Conservation (phyloP, 2,329 filamentous ascomycete genomes). For the Hymenoscyphus fructigenus region DNA sequence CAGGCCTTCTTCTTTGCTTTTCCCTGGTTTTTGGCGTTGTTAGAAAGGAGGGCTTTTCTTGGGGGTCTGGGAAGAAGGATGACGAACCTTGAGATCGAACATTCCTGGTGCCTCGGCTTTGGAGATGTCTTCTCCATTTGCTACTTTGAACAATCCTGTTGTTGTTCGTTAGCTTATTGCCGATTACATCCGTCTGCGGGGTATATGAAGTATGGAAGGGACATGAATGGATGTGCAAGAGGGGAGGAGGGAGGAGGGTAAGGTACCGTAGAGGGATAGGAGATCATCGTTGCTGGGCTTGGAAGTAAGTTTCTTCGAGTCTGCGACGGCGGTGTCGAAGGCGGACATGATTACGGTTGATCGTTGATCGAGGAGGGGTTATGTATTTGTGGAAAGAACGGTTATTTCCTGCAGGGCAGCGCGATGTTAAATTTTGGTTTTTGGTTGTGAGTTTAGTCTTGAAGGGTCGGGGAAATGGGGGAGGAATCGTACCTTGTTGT, state of each 20-base stretch:
- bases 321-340: slow-evolving; percentile 57
- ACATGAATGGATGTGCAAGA: background rate
- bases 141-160: slow-evolving; percentile 59
- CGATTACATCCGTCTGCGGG: background rate
- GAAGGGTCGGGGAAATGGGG: background rate
- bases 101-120: slow-evolving; percentile 60
- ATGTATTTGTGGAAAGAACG: slow-evolving; percentile 7
- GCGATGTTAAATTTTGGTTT: background rate
- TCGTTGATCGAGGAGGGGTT: background rate
- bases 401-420: background rate
- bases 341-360: slow-evolving; percentile 27
- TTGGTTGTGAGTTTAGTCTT: background rate
- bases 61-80: background rate
- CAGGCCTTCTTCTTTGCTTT: slow-evolving; percentile 81
- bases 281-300: slow-evolving; percentile 66
- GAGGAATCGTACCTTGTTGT: background rate
- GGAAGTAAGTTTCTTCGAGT: slow-evolving; percentile 66
- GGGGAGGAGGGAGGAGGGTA: background rate
- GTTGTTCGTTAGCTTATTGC: background rate
- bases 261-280: slow-evolving; percentile 43
- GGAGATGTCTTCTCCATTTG: slow-evolving; percentile 55
- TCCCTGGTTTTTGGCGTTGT: slow-evolving; percentile 42
- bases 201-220: background rate
- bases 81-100: slow-evolving; percentile 61
- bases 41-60: background rate